phyloP scores from a whole-genome alignment of 2,329 filamentous ascomycete species.

The Alternaria tenuissima region DNA sequence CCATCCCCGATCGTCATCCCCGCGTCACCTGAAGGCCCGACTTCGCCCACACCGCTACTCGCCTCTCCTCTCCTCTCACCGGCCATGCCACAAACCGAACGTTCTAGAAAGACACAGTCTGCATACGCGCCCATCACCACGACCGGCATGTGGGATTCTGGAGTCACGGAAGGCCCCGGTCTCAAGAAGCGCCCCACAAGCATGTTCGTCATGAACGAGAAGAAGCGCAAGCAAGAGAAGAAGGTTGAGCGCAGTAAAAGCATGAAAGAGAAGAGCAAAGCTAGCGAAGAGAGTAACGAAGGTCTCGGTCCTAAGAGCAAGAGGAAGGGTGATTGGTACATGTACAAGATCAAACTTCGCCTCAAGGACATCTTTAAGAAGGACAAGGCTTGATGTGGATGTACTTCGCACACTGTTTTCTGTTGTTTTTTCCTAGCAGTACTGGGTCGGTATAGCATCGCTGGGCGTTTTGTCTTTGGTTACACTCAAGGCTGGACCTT shows the following conservation, averaged over 20 bases:
- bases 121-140: constrained; percentile 46
- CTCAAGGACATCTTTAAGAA: constrained; percentile 21
- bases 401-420: neutral
- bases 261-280: constrained; percentile 31
- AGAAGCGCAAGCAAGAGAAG: constrained; percentile 40
- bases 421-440: neutral
- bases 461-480: neutral
- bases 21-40: constrained; percentile 18
- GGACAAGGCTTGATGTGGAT: constrained; percentile 12
- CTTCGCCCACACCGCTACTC: constrained; percentile 14
- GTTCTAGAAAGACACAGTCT: constrained; percentile 39
- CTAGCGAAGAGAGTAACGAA: constrained; percentile 23
- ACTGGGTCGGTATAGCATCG: neutral
- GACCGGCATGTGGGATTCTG: constrained; percentile 49
- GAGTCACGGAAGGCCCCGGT: constrained; percentile 36
- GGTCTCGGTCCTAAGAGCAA: constrained; percentile 13
- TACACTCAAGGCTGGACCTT: neutral
- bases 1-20: constrained; percentile 25
- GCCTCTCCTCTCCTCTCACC: constrained; percentile 28
- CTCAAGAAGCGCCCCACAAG: constrained; percentile 45
- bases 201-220: constrained; percentile 45
- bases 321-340: constrained; percentile 24
- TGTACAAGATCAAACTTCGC: constrained; percentile 25
- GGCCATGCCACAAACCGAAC: constrained; percentile 21
- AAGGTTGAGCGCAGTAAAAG: constrained; percentile 40